These are phyloP conservation scores for Hansfordia pulvinata DNA, from an alignment of 2,329 filamentous ascomycete species.

Conservation along the genomic window DNA sequence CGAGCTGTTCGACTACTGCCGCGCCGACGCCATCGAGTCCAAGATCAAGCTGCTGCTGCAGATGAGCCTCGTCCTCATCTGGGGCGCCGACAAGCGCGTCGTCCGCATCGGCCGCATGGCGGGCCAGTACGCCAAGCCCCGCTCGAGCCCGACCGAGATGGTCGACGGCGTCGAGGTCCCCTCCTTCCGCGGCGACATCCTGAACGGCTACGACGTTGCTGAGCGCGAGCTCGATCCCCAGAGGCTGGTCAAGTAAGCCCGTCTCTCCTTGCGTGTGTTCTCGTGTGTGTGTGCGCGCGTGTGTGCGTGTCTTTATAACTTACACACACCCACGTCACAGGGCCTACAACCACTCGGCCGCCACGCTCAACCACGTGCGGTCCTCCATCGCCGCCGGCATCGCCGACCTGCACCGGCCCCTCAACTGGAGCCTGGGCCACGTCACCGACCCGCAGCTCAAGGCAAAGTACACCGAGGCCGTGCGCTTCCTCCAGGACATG, in stretches of 20 bases:
- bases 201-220: constrained; percentile 75
- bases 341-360: constrained; percentile 91
- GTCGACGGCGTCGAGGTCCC: constrained; percentile 70
- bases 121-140: constrained; percentile 92
- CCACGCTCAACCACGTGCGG: constrained; percentile 87
- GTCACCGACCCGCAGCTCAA: constrained; percentile 75
- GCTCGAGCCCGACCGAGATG: constrained; percentile 76
- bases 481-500: constrained; percentile 77
- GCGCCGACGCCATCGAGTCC: constrained; percentile 75
- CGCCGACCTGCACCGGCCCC: constrained; percentile 81
- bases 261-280: too few relatives aligned
- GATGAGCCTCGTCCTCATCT: constrained; percentile 93
- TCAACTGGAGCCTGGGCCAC: constrained; percentile 92
- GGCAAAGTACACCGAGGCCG: constrained; percentile 73
- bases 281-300: too few relatives aligned
- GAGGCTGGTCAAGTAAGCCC: constrained; percentile 55
- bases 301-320: too few relatives aligned
- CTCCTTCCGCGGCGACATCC: constrained; percentile 87
- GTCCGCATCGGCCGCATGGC: constrained; percentile 94
- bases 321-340: constrained; percentile 21
- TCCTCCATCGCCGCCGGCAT: constrained; percentile 75
- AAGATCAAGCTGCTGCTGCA: constrained; percentile 95
- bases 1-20: constrained; percentile 94
- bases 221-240: constrained; percentile 70
- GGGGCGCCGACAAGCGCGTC: constrained; percentile 69